A percentile compares a stretch with the other conserved stretches of the same genome.
Conservation (phyloP, 2,329 filamentous ascomycete species). For the Sporothrix pseudoabietina region DNA sequence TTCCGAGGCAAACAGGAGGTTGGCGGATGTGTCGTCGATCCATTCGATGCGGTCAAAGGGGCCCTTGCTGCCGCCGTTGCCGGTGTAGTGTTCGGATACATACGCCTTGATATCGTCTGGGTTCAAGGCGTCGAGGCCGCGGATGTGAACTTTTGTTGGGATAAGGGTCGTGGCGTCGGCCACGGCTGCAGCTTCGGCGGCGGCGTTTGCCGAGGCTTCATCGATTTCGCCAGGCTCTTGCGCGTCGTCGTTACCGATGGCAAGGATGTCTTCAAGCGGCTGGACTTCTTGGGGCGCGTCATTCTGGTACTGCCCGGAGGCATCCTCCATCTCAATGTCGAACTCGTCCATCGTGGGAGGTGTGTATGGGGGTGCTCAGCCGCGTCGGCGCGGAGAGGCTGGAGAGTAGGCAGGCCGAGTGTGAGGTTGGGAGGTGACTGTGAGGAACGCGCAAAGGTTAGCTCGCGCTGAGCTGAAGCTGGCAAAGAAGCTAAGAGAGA, state of each 20-base stretch:
- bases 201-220: slow-evolving; percentile 32
- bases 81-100: slow-evolving; percentile 65
- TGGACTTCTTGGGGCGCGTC: slow-evolving; percentile 32
- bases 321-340: slow-evolving; percentile 72
- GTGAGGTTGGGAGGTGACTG: not conserved
- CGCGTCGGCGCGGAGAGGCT: slow-evolving; percentile 7
- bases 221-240: slow-evolving; percentile 41
- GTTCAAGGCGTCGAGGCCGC: slow-evolving; percentile 78
- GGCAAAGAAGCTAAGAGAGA: not conserved
- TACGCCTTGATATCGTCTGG: slow-evolving; percentile 79
- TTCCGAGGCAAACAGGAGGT: slow-evolving; percentile 72
- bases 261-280: slow-evolving; percentile 42
- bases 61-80: slow-evolving; percentile 51
- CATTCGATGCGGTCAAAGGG: slow-evolving; percentile 73
- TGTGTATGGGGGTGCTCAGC: not conserved
- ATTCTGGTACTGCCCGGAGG: slow-evolving; percentile 40
- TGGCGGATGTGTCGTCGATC: slow-evolving; percentile 92
- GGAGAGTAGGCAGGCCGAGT: not conserved
- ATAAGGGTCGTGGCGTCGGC: slow-evolving; percentile 35
- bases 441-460: not conserved
- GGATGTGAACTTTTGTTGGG: slow-evolving; percentile 75
- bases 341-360: slow-evolving; percentile 49
- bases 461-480: not conserved
- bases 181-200: slow-evolving; percentile 28
- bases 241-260: slow-evolving; percentile 34